phyloP scores from a whole-genome alignment of 1,139 yeast species.

The Geotrichum reessii region DNA sequence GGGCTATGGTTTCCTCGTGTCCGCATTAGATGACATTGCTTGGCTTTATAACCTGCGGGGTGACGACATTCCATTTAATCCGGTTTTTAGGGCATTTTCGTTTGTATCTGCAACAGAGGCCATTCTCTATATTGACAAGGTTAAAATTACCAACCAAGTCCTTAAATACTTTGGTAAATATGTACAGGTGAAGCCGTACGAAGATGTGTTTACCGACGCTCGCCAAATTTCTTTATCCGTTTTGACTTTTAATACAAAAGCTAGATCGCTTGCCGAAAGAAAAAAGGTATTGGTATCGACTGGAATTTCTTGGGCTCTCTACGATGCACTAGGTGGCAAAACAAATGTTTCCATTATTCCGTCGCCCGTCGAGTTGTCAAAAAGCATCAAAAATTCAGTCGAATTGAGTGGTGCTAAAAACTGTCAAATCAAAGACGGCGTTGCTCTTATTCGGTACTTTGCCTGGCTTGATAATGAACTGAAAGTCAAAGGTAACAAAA shows the following conservation, averaged over 20 bases:
- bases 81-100: conserved; percentile 81
- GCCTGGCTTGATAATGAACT: conserved; percentile 80
- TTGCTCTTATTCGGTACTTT: conserved; percentile 70
- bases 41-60: conserved; percentile 92
- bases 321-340: conserved; percentile 47
- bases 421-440: conserved; percentile 86
- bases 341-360: conserved; percentile 48
- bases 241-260: conserved; percentile 19
- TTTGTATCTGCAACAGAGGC: conserved; percentile 57
- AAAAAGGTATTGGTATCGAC: conserved; percentile 54
- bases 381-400: conserved; percentile 65
- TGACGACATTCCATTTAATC: conserved; percentile 77
- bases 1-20: conserved; percentile 49
- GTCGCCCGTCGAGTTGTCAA: conserved; percentile 57
- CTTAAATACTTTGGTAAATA: conserved; percentile 28
- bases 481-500: conserved; percentile 41
- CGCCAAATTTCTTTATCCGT: conserved; percentile 36
- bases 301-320: conserved; percentile 76
- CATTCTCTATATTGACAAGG: conserved; percentile 63
- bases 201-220: conserved; percentile 34
- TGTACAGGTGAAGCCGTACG: conserved; percentile 36
- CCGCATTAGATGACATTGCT: conserved; percentile 85
- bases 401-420: conserved; percentile 71
- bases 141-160: conserved; percentile 48
- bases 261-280: conserved; percentile 11